These are phyloP conservation scores for Ogataea wickerhamii DNA, from an alignment of 805 yeast species.

Conservation along the genomic window DNA sequence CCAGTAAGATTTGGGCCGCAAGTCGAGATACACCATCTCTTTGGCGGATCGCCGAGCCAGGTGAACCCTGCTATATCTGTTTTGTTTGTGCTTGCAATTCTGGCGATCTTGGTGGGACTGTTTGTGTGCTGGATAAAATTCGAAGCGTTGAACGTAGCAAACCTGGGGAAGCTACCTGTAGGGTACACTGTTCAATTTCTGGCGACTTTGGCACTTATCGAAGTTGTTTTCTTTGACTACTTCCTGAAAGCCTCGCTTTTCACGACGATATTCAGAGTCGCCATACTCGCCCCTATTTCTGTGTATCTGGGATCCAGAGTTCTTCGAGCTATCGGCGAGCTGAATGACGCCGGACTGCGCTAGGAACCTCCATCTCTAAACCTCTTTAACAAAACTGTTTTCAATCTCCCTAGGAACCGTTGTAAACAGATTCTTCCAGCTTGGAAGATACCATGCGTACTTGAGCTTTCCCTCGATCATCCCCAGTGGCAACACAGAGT, in stretches of 20 bases:
- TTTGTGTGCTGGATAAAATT: slow-evolving; percentile 41
- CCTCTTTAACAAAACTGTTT: slow-evolving; percentile 46
- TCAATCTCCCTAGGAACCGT: slow-evolving; percentile 52
- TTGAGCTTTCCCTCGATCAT: slow-evolving; percentile 82
- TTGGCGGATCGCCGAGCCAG: slow-evolving; percentile 51
- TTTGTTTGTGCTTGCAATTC: slow-evolving; percentile 44
- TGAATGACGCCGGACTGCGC: slow-evolving; percentile 29
- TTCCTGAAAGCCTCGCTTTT: slow-evolving; percentile 60
- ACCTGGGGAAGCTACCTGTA: slow-evolving; percentile 32
- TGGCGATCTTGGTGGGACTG: slow-evolving; percentile 36
- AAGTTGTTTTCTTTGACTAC: slow-evolving; percentile 53
- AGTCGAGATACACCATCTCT: slow-evolving; percentile 63
- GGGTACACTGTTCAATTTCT: slow-evolving; percentile 44
- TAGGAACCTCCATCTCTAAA: slow-evolving; percentile 1
- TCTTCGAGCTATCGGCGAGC: slow-evolving; percentile 38
- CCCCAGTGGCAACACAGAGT: slow-evolving; percentile 87
- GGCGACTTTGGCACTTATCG: slow-evolving; percentile 45
- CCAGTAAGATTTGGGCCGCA: slow-evolving; percentile 43
- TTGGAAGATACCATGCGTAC: slow-evolving; percentile 57
- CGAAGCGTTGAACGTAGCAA: slow-evolving; percentile 35
- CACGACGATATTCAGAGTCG: slow-evolving; percentile 46
- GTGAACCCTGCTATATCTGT: slow-evolving; percentile 50
- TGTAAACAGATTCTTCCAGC: slow-evolving; percentile 24
- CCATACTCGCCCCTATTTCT: slow-evolving; percentile 49
- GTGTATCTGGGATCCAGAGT: slow-evolving; percentile 64